Evolutionary conservation across 2,329 filamentous ascomycete species (phyloP), one percentile per base, ranked within the genome.

Genomic region (Parastagonospora nodorum): DNA sequence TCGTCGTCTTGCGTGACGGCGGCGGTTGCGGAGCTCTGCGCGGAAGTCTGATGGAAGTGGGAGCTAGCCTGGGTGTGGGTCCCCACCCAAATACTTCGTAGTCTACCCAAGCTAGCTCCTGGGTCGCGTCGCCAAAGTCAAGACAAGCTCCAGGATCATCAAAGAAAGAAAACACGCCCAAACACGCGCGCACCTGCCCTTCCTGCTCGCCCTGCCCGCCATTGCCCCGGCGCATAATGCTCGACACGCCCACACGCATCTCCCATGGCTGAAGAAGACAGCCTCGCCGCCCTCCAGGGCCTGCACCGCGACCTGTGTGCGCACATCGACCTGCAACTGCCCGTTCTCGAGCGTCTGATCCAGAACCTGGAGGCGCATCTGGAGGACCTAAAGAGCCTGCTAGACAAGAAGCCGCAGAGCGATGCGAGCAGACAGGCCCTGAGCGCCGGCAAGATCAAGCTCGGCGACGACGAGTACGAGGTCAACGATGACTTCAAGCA

Each of bases 401-500:
- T 97, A 67, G 86, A 91, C 68, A 91, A 91, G 68, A 85, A 87
- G 30, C 75, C 82, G 15, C 89, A 89, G 67, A 92, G 84, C 68
- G 86, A 92, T 47, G 80, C 82, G 57, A 95, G 90, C 74, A 86
- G 93, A 55, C 83, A 88, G 67, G 77, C 81, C 10, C 78, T 97
- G 43, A 46, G 31, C 29, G 51, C 61, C 27, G 92, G 90, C 50
- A 92, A 89, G 70, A 80, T 97, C 61, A 84, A 79, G 30, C 76
- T 96, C 51, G 83, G 84, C 61, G 88, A 86, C 55, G 82, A 84
- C 30, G 85, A 92, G 65, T 97, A 91, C 73, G 78, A 82, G 16
- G 80, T 99, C 77, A 97, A 96, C 74, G 83, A 89, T 48, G 87
- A 91, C 55, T 97, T 99, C 74, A 86, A 93, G 68, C 88, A 96